A percentile compares a stretch with the other conserved stretches of the same genome.
Evolutionary conservation across 163 green algal genomes (phyloP).

Genomic region (Scenedesmus sp.): DNA sequence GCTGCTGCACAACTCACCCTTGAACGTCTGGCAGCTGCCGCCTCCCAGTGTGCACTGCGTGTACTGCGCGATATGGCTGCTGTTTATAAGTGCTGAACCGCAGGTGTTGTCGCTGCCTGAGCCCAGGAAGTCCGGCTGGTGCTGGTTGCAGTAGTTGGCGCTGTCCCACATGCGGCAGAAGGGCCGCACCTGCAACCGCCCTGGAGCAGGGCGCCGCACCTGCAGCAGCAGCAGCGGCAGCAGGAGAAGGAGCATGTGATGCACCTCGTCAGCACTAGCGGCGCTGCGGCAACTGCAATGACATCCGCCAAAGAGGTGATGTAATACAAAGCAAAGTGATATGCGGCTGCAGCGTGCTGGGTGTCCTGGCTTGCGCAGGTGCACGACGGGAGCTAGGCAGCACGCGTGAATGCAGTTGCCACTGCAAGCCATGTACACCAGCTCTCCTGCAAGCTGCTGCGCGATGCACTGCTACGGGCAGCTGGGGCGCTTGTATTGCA

Average conservation of each 20-base stretch:
- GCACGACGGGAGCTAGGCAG: too few relatives aligned
- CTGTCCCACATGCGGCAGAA: conserved; percentile 48
- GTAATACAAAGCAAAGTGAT: not conserved
- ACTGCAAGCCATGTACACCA: too few relatives aligned
- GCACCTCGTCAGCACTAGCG: not conserved
- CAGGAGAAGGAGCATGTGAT: not conserved
- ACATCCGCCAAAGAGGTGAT: not conserved
- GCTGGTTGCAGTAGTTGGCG: conserved; percentile 47
- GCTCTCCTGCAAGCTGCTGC: too few relatives aligned
- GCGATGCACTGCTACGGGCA: too few relatives aligned
- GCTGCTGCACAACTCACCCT: conserved; percentile 3
- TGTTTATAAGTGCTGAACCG: conserved; percentile 36
- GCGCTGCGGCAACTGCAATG: not conserved
- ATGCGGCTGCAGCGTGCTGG: too few relatives aligned
- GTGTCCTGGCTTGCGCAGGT: too few relatives aligned
- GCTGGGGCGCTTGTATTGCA: too few relatives aligned
- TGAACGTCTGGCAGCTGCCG: conserved; percentile 27
- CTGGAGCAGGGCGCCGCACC: conserved; percentile 26
- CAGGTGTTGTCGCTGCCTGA: conserved; percentile 37
- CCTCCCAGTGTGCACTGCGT: conserved; percentile 48
- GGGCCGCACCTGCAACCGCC: conserved; percentile 26
- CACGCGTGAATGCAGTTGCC: too few relatives aligned
- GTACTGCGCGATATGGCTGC: conserved; percentile 50
- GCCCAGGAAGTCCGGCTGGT: conserved; percentile 47
- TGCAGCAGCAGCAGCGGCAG: not conserved